Evolutionary conservation across 2,329 filamentous ascomycete species (phyloP).

Genomic region (Dendryphion nanum): DNA sequence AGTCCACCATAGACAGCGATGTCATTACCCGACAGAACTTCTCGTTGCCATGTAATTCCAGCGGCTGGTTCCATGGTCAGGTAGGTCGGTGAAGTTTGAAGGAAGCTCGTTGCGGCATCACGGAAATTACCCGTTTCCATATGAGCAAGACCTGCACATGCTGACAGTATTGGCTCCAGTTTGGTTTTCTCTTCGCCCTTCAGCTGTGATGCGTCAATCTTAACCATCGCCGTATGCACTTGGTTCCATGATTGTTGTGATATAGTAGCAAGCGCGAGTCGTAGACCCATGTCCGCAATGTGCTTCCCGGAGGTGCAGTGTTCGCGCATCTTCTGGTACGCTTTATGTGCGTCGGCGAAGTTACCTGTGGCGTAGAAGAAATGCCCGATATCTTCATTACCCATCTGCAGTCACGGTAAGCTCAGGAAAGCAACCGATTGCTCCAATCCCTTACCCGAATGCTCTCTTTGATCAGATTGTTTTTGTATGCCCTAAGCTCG

Average conservation of each 20-base stretch:
- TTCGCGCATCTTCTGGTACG: conserved; percentile 84
- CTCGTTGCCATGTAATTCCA: conserved; percentile 60
- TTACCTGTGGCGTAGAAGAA: conserved; percentile 81
- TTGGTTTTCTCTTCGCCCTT: conserved; percentile 59
- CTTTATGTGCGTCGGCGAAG: conserved; percentile 68
- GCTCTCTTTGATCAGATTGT: conserved; percentile 96
- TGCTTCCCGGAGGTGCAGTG: conserved; percentile 83
- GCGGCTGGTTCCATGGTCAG: conserved; percentile 43
- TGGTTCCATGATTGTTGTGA: conserved; percentile 76
- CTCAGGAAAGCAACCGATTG: not conserved
- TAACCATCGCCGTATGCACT: conserved; percentile 61
- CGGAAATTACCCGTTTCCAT: conserved; percentile 57
- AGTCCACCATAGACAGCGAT: conserved; percentile 89
- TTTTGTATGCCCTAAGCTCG: conserved; percentile 90
- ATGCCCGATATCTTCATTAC: conserved; percentile 84
- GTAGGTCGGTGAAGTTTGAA: conserved; percentile 58
- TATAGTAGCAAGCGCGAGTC: conserved; percentile 72
- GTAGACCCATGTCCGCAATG: conserved; percentile 76
- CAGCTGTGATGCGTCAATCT: conserved; percentile 52
- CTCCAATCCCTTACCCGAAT: conserved; percentile 64
- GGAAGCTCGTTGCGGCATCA: conserved; percentile 71
- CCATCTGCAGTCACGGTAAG: conserved; percentile 63
- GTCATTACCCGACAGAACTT: conserved; percentile 79
- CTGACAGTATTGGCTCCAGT: conserved; percentile 64
- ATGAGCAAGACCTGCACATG: conserved; percentile 60